Evolutionary conservation across 129 eudicot genomes (phyloP).

Genomic region (Centaurea solstitialis): DNA sequence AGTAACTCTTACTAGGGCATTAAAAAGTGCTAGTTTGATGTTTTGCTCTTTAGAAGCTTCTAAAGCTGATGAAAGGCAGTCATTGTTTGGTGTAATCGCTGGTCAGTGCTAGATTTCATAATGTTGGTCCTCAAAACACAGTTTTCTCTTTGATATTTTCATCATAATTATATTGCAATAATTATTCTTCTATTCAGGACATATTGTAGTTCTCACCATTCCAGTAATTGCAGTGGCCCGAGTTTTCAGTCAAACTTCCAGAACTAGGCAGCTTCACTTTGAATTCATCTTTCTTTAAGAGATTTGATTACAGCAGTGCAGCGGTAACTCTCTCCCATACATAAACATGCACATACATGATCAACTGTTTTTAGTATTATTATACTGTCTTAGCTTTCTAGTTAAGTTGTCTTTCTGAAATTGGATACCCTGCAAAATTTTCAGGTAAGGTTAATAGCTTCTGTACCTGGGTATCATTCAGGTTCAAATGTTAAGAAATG

Average conservation of each 20-base stretch:
- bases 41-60: conserved; percentile 12
- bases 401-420: background rate
- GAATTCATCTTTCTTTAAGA: conserved; percentile 76
- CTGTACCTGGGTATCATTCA: conserved; percentile 95
- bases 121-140: background rate
- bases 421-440: background rate
- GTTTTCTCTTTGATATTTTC: background rate
- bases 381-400: background rate
- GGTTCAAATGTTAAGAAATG: conserved; percentile 85
- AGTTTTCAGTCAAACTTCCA: conserved; percentile 55
- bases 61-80: background rate
- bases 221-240: conserved; percentile 73
- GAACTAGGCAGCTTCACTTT: conserved; percentile 55
- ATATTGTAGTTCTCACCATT: conserved; percentile 7
- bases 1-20: conserved; percentile 1
- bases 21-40: background rate
- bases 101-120: background rate
- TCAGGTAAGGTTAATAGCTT: conserved; percentile 95
- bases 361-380: background rate
- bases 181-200: background rate
- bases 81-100: background rate
- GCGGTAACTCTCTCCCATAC: conserved; percentile 42
- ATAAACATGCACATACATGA: background rate
- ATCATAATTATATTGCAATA: background rate
- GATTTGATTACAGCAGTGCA: conserved; percentile 86